Evolutionary conservation across 257 asterid species (phyloP).

Genomic region (Osmanthus fragrans): DNA sequence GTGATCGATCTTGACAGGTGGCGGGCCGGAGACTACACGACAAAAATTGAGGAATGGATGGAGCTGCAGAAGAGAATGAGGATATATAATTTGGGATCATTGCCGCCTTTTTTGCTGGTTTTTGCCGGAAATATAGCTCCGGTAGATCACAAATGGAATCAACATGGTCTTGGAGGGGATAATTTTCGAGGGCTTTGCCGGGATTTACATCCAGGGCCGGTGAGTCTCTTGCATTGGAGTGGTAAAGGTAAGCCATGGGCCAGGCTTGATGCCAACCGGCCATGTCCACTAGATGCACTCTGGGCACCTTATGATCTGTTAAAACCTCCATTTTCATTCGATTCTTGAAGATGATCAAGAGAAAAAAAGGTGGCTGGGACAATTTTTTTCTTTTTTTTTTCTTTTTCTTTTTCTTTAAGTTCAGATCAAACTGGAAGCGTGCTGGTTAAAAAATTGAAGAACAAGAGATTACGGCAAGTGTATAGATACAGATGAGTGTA

Average conservation of each 20-base stretch:
- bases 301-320: conserved; percentile 97
- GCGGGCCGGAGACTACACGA: conserved; percentile 74
- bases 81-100: conserved; percentile 76
- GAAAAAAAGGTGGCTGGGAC: background rate
- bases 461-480: conserved; percentile 14
- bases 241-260: conserved; percentile 99
- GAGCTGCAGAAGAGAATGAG: conserved; percentile 85
- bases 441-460: background rate
- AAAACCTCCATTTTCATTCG: conserved; percentile 71
- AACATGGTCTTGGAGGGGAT: conserved; percentile 93
- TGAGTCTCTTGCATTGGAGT: conserved; percentile 91
- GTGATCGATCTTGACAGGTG: conserved; percentile 80
- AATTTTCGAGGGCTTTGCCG: conserved; percentile 88
- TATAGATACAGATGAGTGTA: conserved; percentile 19
- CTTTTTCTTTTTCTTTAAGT: background rate
- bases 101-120: conserved; percentile 88
- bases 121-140: conserved; percentile 83
- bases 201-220: conserved; percentile 90
- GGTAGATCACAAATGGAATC: conserved; percentile 90
- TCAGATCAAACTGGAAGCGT: conserved; percentile 4
- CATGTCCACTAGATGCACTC: conserved; percentile 87
- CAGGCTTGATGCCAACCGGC: conserved; percentile 74
- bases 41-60: conserved; percentile 91
- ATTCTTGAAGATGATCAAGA: conserved; percentile 52
- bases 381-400: background rate